Percentiles rank a stretch among this genome's conserved stretches.
These are phyloP conservation scores for Helicostylum pulchrum DNA, from an alignment of 192 early-diverging fungal species.

Conservation along the genomic window DNA sequence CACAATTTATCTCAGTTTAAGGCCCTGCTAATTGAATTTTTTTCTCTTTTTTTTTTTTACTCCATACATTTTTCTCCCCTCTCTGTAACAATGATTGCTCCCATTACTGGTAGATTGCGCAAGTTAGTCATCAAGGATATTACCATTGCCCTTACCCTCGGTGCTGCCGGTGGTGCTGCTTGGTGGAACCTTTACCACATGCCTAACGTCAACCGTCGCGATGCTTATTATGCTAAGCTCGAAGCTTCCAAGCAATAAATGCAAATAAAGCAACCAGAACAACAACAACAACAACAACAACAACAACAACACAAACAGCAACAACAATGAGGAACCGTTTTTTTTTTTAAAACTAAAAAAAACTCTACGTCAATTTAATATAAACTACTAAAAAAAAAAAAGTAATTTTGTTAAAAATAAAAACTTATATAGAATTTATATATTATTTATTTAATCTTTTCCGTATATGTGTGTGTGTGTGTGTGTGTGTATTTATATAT, in stretches of 20 bases:
- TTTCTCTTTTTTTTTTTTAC: background rate
- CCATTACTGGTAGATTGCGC: constrained; percentile 46
- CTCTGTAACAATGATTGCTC: constrained; percentile 37
- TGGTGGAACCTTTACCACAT: constrained; percentile 45
- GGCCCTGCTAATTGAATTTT: background rate
- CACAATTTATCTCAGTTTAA: background rate
- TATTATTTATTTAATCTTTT: too few species aligned
- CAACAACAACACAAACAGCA: too few species aligned
- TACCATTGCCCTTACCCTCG: constrained; percentile 33
- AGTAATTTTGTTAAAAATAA: too few species aligned
- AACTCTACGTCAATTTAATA: too few species aligned
- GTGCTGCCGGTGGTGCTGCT: constrained; percentile 39
- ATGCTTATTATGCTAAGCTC: constrained; percentile 44
- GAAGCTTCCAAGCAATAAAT: constrained; percentile 37
- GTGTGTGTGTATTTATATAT: too few species aligned
- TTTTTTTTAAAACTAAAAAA: too few species aligned
- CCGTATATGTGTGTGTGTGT: too few species aligned
- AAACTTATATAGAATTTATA: too few species aligned
- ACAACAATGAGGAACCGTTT: too few species aligned
- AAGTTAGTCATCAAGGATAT: constrained; percentile 43
- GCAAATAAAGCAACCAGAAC: background rate
- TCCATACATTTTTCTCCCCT: constrained; percentile 8
- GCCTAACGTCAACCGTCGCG: constrained; percentile 32
- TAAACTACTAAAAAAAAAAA: too few species aligned
- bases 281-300: too few species aligned